Percentiles rank a stretch among this genome's conserved stretches.
Conservation (phyloP, 2,329 filamentous ascomycete genomes). For the Pyrenophora graminea region DNA sequence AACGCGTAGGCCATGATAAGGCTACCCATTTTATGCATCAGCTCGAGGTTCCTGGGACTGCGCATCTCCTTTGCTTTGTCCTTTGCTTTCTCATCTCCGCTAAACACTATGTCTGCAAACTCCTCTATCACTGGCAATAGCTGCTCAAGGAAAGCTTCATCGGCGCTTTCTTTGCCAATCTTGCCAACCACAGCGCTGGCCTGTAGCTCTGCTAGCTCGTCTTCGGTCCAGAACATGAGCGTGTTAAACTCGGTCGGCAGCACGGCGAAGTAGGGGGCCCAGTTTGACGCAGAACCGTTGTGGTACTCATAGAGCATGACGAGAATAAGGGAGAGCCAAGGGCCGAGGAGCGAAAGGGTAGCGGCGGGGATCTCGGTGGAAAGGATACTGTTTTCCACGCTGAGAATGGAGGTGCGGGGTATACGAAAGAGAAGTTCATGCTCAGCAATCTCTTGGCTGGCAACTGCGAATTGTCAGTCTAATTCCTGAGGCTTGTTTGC, state of each 20-base stretch:
- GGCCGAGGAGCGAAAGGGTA: conserved; percentile 46
- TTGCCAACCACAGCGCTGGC: conserved; percentile 76
- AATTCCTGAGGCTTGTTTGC: not conserved
- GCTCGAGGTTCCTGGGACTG: conserved; percentile 55
- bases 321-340: conserved; percentile 67
- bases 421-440: conserved; percentile 82
- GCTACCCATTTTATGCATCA: conserved; percentile 81
- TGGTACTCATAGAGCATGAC: conserved; percentile 78
- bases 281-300: conserved; percentile 63
- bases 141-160: conserved; percentile 66
- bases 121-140: conserved; percentile 59
- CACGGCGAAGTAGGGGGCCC: conserved; percentile 78
- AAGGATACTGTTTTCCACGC: conserved; percentile 71
- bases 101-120: conserved; percentile 45
- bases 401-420: conserved; percentile 72
- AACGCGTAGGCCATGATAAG: conserved; percentile 94
- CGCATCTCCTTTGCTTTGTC: conserved; percentile 47
- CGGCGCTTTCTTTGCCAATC: conserved; percentile 74
- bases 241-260: conserved; percentile 76
- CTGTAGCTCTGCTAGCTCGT: conserved; percentile 73
- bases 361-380: conserved; percentile 54
- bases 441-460: conserved; percentile 68
- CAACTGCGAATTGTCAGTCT: conserved; percentile 59
- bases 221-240: conserved; percentile 82
- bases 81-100: conserved; percentile 42